Conservation (phyloP, 2,329 filamentous ascomycete species). For the Cladosporium sp. region DNA sequence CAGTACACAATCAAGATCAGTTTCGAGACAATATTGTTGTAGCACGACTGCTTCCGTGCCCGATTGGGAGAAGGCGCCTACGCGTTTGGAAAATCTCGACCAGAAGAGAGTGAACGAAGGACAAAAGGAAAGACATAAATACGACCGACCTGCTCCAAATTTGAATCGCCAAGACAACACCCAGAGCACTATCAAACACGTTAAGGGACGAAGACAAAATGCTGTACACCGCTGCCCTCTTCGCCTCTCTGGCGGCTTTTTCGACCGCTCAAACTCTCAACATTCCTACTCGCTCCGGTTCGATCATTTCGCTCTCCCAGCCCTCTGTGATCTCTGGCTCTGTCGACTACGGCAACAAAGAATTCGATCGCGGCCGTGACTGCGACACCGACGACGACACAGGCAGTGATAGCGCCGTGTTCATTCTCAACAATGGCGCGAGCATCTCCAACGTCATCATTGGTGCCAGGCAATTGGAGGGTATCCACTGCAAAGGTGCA, state of each 20-base stretch:
- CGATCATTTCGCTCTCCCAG: slow-evolving; percentile 26
- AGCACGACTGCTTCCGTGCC: slow-evolving; percentile 3
- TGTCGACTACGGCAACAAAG: slow-evolving; percentile 15
- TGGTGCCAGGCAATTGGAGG: slow-evolving; percentile 47
- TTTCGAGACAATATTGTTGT: not conserved
- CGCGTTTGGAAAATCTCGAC: not conserved
- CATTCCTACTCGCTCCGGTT: slow-evolving; percentile 29
- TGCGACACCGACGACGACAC: slow-evolving; percentile 16
- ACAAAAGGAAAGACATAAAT: not conserved
- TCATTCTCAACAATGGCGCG: slow-evolving; percentile 48
- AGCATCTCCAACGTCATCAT: slow-evolving; percentile 52
- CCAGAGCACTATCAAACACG: not conserved
- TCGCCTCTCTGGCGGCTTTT: slow-evolving; percentile 20
- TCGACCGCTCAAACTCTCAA: slow-evolving; percentile 30
- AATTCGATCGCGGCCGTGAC: slow-evolving; percentile 17
- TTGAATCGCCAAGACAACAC: no score
- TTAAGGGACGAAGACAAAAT: not conserved
- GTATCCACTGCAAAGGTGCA: slow-evolving; percentile 47
- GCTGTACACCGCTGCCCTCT: slow-evolving; percentile 20
- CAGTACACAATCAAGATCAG: not conserved
- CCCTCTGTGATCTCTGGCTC: slow-evolving; percentile 20
- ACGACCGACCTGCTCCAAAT: not conserved
- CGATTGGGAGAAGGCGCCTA: not conserved
- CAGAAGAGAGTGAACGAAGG: not conserved
- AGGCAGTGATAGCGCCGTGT: slow-evolving; percentile 40